These are phyloP conservation scores for Tolypocladium amazonense DNA, from an alignment of 2,329 filamentous ascomycete genomes.

Conservation along the genomic window DNA sequence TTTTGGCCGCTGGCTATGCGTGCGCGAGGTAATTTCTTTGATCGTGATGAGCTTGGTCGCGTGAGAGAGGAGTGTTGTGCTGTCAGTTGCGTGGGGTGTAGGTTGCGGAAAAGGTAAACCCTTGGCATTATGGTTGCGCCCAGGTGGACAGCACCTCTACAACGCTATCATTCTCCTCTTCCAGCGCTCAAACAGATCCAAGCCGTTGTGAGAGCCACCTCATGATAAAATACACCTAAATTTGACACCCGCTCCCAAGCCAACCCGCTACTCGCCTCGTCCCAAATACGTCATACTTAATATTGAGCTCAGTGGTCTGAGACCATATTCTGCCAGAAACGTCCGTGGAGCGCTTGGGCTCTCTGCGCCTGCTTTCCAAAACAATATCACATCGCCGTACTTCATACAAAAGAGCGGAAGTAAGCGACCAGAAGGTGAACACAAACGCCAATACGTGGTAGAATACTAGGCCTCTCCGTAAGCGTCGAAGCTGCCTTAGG, in stretches of 20 bases:
- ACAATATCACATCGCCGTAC: not conserved
- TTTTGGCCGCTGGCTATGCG: not conserved
- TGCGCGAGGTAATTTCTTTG: not conserved
- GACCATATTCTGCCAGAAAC: not conserved
- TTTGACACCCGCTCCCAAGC: not conserved
- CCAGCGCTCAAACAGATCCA: not conserved
- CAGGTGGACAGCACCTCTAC: not conserved
- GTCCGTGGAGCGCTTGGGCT: not conserved
- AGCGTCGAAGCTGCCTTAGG: slow-evolving; percentile 22
- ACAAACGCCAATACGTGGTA: not conserved
- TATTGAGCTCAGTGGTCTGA: not conserved
- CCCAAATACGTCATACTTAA: not conserved
- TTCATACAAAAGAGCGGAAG: not conserved
- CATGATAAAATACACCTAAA: not conserved
- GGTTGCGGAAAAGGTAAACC: not conserved
- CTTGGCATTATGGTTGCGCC: not conserved
- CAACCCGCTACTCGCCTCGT: not conserved
- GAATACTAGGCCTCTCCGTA: slow-evolving; percentile 27
- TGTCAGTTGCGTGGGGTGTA: too few relatives aligned
- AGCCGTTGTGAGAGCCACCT: not conserved
- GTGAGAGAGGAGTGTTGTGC: too few relatives aligned
- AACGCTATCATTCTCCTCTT: not conserved
- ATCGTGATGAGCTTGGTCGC: too few relatives aligned
- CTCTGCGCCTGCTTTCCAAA: not conserved
- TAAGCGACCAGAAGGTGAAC: too few relatives aligned